Base-by-base conservation (phyloP, 257 asterid genomes). In the Solanum sejunctum region DNA sequence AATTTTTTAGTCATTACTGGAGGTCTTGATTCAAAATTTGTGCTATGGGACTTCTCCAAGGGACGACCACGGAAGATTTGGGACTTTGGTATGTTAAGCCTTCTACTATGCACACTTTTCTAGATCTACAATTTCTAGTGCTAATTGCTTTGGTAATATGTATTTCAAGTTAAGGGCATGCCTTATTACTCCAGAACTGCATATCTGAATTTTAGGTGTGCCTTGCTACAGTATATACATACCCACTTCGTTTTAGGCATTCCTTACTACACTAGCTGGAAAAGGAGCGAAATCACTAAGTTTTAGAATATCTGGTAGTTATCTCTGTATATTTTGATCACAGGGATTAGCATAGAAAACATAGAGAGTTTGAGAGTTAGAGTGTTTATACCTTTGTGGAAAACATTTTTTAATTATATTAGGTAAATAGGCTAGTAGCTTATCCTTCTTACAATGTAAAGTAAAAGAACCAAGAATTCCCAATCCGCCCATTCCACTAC, bases 1-100 rank as follows among this genome's bases (percentile, higher is more conserved):
- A 47, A 61, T 84, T 56, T 81, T 90, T 89, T 91, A 95, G 99
- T 91, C 73, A 92, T 97, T 85, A 93, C 98, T 56, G 99, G 99
- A 17, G 99, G 99, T 88, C 94, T 97, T 86, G 99, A 97, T 89
- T 92, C 98, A 84, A 92, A 93, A 83, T 96, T 97, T 86, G 92
- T 93, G 55, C 80, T 93, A 88, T 97, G 99, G 99, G 98, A 95
- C 90, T 97, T 95, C 91, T 95, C 99, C 85, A 97, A 85, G 86
- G 99, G 98, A 81, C 92, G 94, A n/a, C 91, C 95, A 9, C 91
- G 72, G 88, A 91, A 89, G 89, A 89, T 91, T 75, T 86, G 93
- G 90, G 96, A 95, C 92, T 94, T 97, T 63, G 98, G 99, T 97
- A 90, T 82, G 84, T 52, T 54, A 32, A n/a, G 51, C 55, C 79